Base-by-base conservation (phyloP, 495 filamentous ascomycete species). In the Eremomyces bilateralis region DNA sequence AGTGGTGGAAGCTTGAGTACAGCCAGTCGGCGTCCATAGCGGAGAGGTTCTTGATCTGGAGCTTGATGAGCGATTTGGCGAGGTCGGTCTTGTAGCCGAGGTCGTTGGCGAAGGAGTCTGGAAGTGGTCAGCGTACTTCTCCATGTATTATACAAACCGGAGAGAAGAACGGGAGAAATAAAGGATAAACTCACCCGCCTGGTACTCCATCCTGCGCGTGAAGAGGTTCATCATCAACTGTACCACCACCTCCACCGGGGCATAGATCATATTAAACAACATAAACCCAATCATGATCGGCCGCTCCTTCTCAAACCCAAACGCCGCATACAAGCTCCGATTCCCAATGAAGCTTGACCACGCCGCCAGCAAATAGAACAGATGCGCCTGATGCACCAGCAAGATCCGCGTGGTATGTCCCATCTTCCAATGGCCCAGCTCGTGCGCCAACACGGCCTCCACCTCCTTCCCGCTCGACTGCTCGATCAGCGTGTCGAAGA, bases 311-410 rank as follows among this genome's bases (percentile, higher is more conserved):
- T 69, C 52, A 61, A 97, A 97, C 17, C 88, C 88, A 51, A 95
- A 97, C 29, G 80, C 74, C 39, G 73, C 55, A 53, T 88, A 95
- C 17, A 97, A 60, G 3, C 83, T 93, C 45, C 64, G 59, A 62
- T 97, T 95, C 62, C 85, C 82, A 61, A 95, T 75, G 57, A 97
- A 97, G 40, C 83, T 80, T 6, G 83, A 93, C 66, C 95, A 97
- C 15, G 95, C 65, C 21, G 79, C 67, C 48, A 97, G 95, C 41
- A 95, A 79, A 56, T 90, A 93, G 63, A 97, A 90, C 53, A 92
- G 73, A 54, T 97, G 84, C 40, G 64, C 65, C 63, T 77, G 43
- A 16, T 58, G 53, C 55, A 95, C 85, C 18, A 64, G 74, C 42
- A 95, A 84, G 10, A 95, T 65, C 51, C 78, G 79, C 12, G 83